phyloP scores from a whole-genome alignment of 2,329 filamentous ascomycete species.

The Xylaria digitata region DNA sequence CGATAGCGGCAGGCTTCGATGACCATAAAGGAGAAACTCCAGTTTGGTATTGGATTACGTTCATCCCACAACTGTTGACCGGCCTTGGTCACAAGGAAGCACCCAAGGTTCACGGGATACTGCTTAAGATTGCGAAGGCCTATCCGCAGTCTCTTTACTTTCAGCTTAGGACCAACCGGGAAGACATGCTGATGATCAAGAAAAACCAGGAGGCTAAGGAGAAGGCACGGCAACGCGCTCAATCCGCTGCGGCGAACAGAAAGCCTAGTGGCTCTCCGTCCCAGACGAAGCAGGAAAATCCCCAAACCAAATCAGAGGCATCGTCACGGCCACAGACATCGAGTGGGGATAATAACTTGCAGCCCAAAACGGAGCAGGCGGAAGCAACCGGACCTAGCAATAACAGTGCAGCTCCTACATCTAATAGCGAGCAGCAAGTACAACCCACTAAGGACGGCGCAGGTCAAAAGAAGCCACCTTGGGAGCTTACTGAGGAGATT shows the following conservation, averaged over 20 bases:
- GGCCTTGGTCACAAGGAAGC: constrained; percentile 93
- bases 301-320: constrained; percentile 55
- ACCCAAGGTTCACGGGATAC: constrained; percentile 83
- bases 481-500: constrained; percentile 97
- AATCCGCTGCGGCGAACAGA: constrained; percentile 57
- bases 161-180: constrained; percentile 89
- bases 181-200: constrained; percentile 93
- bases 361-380: constrained; percentile 59
- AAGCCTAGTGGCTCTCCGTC: constrained; percentile 62
- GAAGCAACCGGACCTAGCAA: constrained; percentile 48
- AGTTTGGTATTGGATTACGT: constrained; percentile 99
- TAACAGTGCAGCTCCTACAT: constrained; percentile 39
- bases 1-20: constrained; percentile 86
- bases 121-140: constrained; percentile 93
- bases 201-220: constrained; percentile 85
- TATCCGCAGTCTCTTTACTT: constrained; percentile 98
- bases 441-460: constrained; percentile 47
- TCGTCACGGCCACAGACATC: constrained; percentile 63
- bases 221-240: constrained; percentile 64
- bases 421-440: constrained; percentile 45
- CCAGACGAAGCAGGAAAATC: constrained; percentile 64
- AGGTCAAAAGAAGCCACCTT: constrained; percentile 79
- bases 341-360: constrained; percentile 57
- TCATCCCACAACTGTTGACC: constrained; percentile 94
- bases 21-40: constrained; percentile 97